Conservation (phyloP, 345 rosid species). For the Angophora floribunda region DNA sequence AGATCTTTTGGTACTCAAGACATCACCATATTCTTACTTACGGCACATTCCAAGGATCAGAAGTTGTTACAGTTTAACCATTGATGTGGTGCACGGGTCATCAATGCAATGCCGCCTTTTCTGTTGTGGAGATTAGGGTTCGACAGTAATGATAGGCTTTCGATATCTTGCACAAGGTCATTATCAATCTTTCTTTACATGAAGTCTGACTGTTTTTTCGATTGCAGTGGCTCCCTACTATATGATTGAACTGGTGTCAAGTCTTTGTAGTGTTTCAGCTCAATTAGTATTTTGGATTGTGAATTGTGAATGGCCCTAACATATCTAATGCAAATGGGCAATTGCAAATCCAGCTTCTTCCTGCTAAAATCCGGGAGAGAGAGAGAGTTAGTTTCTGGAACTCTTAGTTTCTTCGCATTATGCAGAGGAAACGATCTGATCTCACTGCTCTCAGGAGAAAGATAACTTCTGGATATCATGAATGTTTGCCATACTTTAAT, state of each 20-base stretch:
- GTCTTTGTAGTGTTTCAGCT: background rate
- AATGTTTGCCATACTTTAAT: background rate
- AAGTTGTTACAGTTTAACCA: background rate
- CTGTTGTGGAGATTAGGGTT: background rate
- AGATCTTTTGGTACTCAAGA: background rate
- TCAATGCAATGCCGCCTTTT: background rate
- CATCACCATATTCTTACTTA: background rate
- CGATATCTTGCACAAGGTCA: background rate
- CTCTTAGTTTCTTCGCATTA: background rate
- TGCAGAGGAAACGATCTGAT: background rate
- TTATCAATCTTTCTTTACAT: background rate
- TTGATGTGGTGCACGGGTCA: background rate
- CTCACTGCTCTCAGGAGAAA: background rate
- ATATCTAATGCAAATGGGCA: background rate
- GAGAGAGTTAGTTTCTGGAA: background rate
- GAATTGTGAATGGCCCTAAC: background rate
- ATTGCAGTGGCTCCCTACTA: background rate
- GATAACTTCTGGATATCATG: background rate
- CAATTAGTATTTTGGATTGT: background rate
- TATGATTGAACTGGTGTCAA: background rate
- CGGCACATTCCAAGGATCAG: background rate
- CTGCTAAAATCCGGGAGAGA: background rate
- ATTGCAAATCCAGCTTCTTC: background rate
- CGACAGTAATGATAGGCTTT: background rate
- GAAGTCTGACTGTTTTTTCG: background rate